A percentile compares a stretch with the other conserved stretches of the same genome.
Conservation (phyloP, 164 flowering plant species). For the Piper betle region DNA sequence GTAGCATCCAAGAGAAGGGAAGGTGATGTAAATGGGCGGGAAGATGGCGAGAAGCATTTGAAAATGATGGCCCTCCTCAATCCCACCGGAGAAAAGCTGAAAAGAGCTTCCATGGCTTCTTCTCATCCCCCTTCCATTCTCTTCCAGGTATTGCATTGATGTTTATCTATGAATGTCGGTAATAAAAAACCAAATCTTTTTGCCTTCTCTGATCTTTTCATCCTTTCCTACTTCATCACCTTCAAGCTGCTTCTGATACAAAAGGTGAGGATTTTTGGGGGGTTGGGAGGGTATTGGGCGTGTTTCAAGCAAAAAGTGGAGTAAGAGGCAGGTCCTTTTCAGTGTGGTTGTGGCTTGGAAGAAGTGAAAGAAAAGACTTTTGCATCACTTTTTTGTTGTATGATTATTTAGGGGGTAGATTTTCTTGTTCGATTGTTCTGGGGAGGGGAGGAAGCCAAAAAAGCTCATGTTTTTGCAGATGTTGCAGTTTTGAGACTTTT, state of each 20-base stretch:
- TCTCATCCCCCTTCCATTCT: too few relatives aligned
- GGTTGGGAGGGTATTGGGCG: constrained; percentile 23
- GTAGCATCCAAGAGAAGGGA: too few relatives aligned
- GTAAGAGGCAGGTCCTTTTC: constrained; percentile 6
- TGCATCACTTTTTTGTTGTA: not conserved
- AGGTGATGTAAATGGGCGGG: too few relatives aligned
- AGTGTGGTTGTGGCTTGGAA: not conserved
- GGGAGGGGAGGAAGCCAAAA: not conserved
- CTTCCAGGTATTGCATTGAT: too few relatives aligned
- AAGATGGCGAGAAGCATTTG: too few relatives aligned
- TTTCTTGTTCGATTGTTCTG: not conserved
- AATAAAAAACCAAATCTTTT: too few relatives aligned
- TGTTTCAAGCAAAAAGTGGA: constrained; percentile 36
- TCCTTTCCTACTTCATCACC: too few relatives aligned
- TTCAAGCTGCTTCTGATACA: not conserved
- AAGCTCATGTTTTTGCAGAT: not conserved
- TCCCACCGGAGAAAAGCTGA: too few relatives aligned
- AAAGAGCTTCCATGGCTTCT: too few relatives aligned
- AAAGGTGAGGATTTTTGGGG: constrained; percentile 9
- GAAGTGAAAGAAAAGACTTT: not conserved
- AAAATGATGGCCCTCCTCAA: too few relatives aligned
- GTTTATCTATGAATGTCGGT: too few relatives aligned
- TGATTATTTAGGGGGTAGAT: not conserved
- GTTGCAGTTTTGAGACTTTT: not conserved
- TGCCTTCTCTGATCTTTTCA: too few relatives aligned